Evolutionary conservation across 768 basidiomycete genomes (phyloP).

Genomic region (Tylopilus rubrobrunneus): DNA sequence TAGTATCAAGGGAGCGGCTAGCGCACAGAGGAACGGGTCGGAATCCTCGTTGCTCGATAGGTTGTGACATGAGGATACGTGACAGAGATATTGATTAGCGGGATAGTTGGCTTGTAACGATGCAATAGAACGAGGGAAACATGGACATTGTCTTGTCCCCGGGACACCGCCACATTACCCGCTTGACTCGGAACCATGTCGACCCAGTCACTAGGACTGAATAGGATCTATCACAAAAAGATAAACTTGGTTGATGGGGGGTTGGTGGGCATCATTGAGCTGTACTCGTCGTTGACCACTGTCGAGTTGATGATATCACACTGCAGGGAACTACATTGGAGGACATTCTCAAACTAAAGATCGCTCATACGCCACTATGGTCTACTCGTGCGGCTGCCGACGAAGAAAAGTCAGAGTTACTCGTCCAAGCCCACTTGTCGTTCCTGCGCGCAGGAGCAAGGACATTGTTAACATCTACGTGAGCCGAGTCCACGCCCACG

Average conservation of each 20-base stretch:
- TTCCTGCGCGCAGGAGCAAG: slow-evolving; percentile 65
- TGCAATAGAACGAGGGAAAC: slow-evolving; percentile 6
- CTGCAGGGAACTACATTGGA: slow-evolving; percentile 66
- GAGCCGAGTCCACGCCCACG: background rate
- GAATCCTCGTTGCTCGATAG: slow-evolving; percentile 35
- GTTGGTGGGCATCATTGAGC: slow-evolving; percentile 33
- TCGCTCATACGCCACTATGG: slow-evolving; percentile 62
- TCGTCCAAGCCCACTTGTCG: slow-evolving; percentile 56
- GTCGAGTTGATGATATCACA: no score
- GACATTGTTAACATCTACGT: slow-evolving; percentile 71
- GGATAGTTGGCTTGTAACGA: slow-evolving; percentile 16
- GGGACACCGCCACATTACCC: background rate
- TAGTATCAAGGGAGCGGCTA: slow-evolving; percentile 56
- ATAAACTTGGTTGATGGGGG: slow-evolving; percentile 22
- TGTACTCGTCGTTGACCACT: background rate
- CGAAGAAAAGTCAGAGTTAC: slow-evolving; percentile 40
- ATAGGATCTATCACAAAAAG: slow-evolving; percentile 8
- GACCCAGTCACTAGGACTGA: background rate
- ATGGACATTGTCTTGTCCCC: background rate
- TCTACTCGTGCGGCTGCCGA: slow-evolving; percentile 59
- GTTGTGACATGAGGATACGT: slow-evolving; percentile 24
- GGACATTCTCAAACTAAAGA: slow-evolving; percentile 42
- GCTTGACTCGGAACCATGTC: slow-evolving; percentile 1
- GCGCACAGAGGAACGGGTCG: slow-evolving; percentile 17
- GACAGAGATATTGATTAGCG: slow-evolving; percentile 27